Evolutionary conservation across 2,329 filamentous ascomycete genomes (phyloP).

Genomic region (Podosphaera fusca): DNA sequence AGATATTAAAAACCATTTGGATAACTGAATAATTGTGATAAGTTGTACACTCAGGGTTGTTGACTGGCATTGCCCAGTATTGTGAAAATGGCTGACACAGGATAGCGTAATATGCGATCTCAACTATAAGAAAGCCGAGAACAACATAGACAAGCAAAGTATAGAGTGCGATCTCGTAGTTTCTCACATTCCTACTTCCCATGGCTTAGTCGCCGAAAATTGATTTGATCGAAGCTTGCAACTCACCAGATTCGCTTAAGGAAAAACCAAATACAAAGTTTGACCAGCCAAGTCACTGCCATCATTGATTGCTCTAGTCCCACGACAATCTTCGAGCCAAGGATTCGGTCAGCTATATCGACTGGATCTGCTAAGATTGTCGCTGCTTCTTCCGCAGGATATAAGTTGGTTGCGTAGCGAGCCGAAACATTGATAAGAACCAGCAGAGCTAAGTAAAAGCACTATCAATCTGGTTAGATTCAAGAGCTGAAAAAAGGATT

Average conservation of each 20-base stretch:
- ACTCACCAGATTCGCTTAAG: conserved; percentile 8
- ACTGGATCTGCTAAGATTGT: conserved; percentile 16
- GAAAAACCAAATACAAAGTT: conserved; percentile 28
- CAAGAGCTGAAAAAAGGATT: background rate
- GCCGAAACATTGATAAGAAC: conserved; percentile 18
- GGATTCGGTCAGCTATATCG: conserved; percentile 21
- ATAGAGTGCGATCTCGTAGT: conserved; percentile 19
- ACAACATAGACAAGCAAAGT: conserved; percentile 23
- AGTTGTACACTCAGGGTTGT: conserved; percentile 28
- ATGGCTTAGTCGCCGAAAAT: background rate
- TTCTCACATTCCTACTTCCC: conserved; percentile 5
- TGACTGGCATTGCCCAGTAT: conserved; percentile 34
- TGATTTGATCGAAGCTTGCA: background rate
- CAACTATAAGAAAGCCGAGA: conserved; percentile 20
- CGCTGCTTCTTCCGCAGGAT: conserved; percentile 16
- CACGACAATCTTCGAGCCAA: conserved; percentile 25
- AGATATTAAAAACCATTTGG: conserved; percentile 33
- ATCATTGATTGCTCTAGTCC: conserved; percentile 26
- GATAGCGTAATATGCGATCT: conserved; percentile 16
- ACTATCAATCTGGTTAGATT: conserved; percentile 8
- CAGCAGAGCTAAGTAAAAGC: conserved; percentile 17
- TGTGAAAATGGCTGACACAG: conserved; percentile 29
- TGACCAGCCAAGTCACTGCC: conserved; percentile 26
- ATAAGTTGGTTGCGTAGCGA: conserved; percentile 16
- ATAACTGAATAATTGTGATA: conserved; percentile 32